A percentile compares a stretch with the other conserved stretches of the same genome.
Evolutionary conservation across 371 early-diverging fungal genomes (phyloP).

Genomic region (Haplosporangium sp.): DNA sequence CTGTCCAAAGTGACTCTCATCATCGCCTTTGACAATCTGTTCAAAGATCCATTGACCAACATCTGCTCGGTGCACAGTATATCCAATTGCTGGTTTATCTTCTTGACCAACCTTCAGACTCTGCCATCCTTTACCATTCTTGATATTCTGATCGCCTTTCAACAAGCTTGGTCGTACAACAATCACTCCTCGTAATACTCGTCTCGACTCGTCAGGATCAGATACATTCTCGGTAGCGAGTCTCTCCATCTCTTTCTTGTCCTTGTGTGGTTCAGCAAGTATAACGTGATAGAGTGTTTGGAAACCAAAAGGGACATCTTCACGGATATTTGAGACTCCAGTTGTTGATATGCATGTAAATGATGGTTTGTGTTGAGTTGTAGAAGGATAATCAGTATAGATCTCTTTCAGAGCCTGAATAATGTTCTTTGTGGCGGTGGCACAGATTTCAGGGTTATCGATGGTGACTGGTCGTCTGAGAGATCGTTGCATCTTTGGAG

Average conservation of each 20-base stretch:
- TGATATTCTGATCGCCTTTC: conserved; percentile 31
- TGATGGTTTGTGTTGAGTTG: conserved; percentile 27
- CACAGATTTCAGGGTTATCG: conserved; percentile 40
- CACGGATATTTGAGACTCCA: conserved; percentile 27
- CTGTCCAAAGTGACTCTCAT: conserved; percentile 16
- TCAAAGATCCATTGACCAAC: conserved; percentile 47
- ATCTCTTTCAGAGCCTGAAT: conserved; percentile 32
- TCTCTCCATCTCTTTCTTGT: conserved; percentile 49
- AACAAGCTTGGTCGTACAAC: conserved; percentile 27
- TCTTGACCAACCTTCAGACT: conserved; percentile 27
- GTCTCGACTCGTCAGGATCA: background rate
- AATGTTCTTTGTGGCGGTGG: conserved; percentile 27
- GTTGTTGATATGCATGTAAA: conserved; percentile 37
- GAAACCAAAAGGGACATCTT: conserved; percentile 43
- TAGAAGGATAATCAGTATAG: conserved; percentile 16
- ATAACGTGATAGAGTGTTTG: conserved; percentile 27
- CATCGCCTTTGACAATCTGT: conserved; percentile 22
- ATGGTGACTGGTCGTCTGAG: conserved; percentile 22
- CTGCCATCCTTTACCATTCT: conserved; percentile 33
- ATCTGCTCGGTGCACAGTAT: conserved; percentile 30
- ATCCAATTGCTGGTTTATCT: conserved; percentile 31
- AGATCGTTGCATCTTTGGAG: conserved; percentile 16
- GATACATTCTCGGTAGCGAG: conserved; percentile 7
- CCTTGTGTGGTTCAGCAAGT: conserved; percentile 37
- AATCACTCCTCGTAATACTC: conserved; percentile 26